Evolutionary conservation across 2,329 filamentous ascomycete genomes (phyloP).

Genomic region (Nigrospora sphaerica): DNA sequence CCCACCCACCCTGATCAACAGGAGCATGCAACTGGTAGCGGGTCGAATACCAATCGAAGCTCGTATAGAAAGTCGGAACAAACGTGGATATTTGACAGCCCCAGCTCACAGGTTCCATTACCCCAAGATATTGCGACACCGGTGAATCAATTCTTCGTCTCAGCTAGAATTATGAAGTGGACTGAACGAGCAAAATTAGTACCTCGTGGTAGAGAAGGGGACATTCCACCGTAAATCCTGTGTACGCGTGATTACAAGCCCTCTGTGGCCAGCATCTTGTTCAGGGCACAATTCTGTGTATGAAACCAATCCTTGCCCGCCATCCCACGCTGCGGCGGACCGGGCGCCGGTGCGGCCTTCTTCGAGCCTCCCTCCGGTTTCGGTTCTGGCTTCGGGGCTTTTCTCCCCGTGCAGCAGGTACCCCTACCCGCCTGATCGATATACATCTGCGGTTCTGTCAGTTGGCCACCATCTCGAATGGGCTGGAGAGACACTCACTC

Average conservation of each 20-base stretch:
- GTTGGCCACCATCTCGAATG: not conserved
- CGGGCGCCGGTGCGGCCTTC: not conserved
- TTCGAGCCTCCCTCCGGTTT: not conserved
- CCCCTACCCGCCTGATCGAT: not conserved
- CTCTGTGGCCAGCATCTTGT: slow-evolving; percentile 1
- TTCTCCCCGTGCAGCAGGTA: not conserved
- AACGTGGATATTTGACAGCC: too few relatives aligned
- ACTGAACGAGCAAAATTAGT: too few relatives aligned
- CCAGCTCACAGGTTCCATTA: too few relatives aligned
- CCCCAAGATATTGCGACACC: too few relatives aligned
- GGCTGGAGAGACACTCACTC: not conserved
- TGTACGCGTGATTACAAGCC: not conserved
- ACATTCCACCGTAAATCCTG: not conserved
- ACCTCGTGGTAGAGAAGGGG: too few relatives aligned
- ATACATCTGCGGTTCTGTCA: not conserved
- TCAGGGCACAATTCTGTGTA: not conserved
- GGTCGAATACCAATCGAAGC: too few relatives aligned
- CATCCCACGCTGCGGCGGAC: not conserved
- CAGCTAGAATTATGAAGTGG: too few relatives aligned
- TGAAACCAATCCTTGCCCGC: not conserved
- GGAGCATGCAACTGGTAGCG: too few relatives aligned
- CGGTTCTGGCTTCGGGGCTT: not conserved
- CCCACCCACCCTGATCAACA: too few relatives aligned
- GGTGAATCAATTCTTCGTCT: too few relatives aligned
- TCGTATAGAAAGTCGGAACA: too few relatives aligned